Percentiles rank a stretch among this genome's conserved stretches.
phyloP scores from a whole-genome alignment of 306 rosid genomes.

The Phaseolus lunatus region DNA sequence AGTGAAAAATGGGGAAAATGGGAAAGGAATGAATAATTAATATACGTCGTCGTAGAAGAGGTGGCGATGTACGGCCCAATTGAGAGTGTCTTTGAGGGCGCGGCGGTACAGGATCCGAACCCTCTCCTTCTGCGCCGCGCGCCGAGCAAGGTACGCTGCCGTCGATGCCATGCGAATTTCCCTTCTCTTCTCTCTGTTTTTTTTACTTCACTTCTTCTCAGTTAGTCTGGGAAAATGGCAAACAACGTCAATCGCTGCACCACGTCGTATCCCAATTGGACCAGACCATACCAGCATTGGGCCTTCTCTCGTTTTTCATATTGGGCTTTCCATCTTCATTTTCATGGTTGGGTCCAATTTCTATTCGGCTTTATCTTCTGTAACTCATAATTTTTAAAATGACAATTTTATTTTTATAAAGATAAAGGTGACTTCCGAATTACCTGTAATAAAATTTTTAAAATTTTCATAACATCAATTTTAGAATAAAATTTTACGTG shows the following conservation, averaged over 20 bases:
- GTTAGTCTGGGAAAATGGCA: neutral
- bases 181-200: constrained; percentile 6
- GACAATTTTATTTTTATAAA: too few relatives aligned
- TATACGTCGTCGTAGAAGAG: constrained; percentile 88
- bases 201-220: neutral
- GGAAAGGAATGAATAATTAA: neutral
- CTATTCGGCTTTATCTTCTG: too few relatives aligned
- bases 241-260: neutral
- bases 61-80: constrained; percentile 99
- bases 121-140: constrained; percentile 94
- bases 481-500: too few relatives aligned
- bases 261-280: neutral
- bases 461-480: too few relatives aligned
- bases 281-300: neutral
- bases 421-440: too few relatives aligned
- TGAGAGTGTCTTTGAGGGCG: constrained; percentile 93
- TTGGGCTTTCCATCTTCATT: neutral
- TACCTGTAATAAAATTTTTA: too few relatives aligned
- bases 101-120: constrained; percentile 93
- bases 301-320: neutral
- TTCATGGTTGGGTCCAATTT: too few relatives aligned
- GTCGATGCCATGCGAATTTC: constrained; percentile 63
- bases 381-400: too few relatives aligned
- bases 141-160: constrained; percentile 75
- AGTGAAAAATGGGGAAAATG: neutral